Evolutionary conservation across 202 grass and related monocot genomes (phyloP), one percentile per base, ranked within the genome.

Genomic region (Sporobolus alterniflorus): DNA sequence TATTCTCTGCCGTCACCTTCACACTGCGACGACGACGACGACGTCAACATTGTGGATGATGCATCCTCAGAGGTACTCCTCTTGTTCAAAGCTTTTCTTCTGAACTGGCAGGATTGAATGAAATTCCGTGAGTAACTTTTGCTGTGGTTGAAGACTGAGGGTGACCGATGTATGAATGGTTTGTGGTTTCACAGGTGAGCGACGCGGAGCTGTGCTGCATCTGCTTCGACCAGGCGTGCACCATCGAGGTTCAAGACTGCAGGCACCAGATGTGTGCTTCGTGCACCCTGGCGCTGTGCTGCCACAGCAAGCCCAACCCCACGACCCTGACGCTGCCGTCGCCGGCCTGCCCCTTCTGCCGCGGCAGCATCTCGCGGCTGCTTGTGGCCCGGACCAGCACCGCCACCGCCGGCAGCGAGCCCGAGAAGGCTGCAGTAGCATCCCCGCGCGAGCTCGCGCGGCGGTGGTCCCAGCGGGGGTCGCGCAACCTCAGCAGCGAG

Each of bases 281-380:
- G 0, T 99, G 96, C 87, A 94, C 93, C 4, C 74, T 99, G 32
- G 89, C 96, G 0, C 76, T 99, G 6, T 99, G 93, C 77, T 99
- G 96, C 89, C 93, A 99, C 84, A 96, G 61, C 91, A 99, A 99
- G 80, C 96, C 96, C 13, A 92, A 96, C 73, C 93, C 93, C 3
- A 75, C 87, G 16, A 96, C 93, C 0, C 82, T 94, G 41, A 83
- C 65, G 16, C 51, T 89, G 22, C 77, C 89, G 0, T 87, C 93
- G 0, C 96, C 96, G 0, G 82, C 89, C 42, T 98, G 96, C 85
- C 96, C 96, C 3, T 98, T 98, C 83, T 98, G 96, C 78, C 93
- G 96, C 0, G 88, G 91, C 80, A 70, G 26, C 83, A 98, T 98
- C 84, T 90, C 93, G 1, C 88, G 82, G 55, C 69, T 98, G 29